These are phyloP conservation scores for Crassisporium funariophilum DNA, from an alignment of 768 basidiomycete genomes.

Conservation along the genomic window DNA sequence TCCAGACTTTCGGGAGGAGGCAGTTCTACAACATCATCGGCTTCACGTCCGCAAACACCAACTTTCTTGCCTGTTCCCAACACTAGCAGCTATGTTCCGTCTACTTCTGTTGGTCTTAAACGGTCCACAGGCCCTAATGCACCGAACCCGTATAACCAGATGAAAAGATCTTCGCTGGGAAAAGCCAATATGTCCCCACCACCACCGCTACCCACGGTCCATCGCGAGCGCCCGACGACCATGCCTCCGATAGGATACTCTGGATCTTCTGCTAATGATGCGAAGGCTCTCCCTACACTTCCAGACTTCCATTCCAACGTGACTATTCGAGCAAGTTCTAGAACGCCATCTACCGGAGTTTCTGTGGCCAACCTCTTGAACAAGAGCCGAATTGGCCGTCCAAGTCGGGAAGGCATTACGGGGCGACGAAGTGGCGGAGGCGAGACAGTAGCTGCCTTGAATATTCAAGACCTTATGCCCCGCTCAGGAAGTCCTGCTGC, in stretches of 20 bases:
- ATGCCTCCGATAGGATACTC: constrained; percentile 35
- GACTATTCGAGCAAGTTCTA: constrained; percentile 47
- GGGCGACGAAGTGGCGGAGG: constrained; percentile 30
- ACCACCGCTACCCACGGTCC: constrained; percentile 29
- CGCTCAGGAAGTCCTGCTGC: constrained; percentile 26
- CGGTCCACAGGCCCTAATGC: constrained; percentile 58
- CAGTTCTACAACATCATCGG: constrained; percentile 65
- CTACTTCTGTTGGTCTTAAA: constrained; percentile 48
- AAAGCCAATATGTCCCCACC: constrained; percentile 35
- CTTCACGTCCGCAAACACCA: constrained; percentile 74
- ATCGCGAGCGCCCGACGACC: constrained; percentile 37
- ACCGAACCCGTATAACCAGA: constrained; percentile 40
- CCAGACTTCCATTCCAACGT: constrained; percentile 46
- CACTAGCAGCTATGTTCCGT: constrained; percentile 50
- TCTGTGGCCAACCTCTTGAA: constrained; percentile 33
- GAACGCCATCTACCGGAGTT: constrained; percentile 38
- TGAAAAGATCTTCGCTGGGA: constrained; percentile 68
- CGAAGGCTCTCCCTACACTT: constrained; percentile 40
- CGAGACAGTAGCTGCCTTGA: constrained; percentile 23
- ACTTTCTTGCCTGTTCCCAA: constrained; percentile 77
- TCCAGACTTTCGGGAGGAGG: constrained; percentile 73
- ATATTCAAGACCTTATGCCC: constrained; percentile 34
- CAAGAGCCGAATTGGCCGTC: constrained; percentile 55
- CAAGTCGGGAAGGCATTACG: constrained; percentile 36
- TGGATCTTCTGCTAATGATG: constrained; percentile 29